phyloP scores from a whole-genome alignment of 2,329 filamentous ascomycete genomes.

The Microascus cirrosus region DNA sequence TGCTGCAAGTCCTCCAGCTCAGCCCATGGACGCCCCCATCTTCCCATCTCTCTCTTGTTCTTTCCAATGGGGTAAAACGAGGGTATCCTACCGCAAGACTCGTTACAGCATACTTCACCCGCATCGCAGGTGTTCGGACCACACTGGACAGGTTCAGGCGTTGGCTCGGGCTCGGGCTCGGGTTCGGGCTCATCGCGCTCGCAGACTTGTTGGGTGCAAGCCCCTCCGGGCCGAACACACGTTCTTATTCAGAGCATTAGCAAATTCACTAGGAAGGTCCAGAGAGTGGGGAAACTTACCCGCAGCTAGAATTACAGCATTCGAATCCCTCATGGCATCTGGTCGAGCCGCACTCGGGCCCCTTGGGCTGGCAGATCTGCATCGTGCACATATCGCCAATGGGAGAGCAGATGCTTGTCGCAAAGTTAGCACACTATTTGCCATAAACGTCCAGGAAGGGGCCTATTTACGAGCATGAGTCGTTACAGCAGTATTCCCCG shows the following conservation, averaged over 20 bases:
- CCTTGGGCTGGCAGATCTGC: neutral
- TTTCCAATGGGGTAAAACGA: neutral
- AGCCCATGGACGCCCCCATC: neutral
- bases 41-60: neutral
- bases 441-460: neutral
- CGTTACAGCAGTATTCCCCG: slow-evolving; percentile 9
- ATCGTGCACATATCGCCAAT: neutral
- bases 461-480: slow-evolving; percentile 3
- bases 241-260: no score
- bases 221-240: no score
- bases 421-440: neutral
- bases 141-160: neutral
- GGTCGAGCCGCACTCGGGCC: neutral
- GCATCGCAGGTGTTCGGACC: neutral
- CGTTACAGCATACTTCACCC: slow-evolving; percentile 1
- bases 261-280: no score
- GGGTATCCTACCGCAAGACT: neutral
- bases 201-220: slow-evolving; percentile 2
- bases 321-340: neutral
- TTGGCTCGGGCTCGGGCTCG: neutral
- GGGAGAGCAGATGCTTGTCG: neutral
- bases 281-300: no score
- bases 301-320: no score
- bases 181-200: neutral
- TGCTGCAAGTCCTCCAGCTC: neutral